Percentiles rank a stretch among this genome's conserved stretches.
Evolutionary conservation across 768 basidiomycete genomes (phyloP).

Genomic region (Scleroderma bovista): DNA sequence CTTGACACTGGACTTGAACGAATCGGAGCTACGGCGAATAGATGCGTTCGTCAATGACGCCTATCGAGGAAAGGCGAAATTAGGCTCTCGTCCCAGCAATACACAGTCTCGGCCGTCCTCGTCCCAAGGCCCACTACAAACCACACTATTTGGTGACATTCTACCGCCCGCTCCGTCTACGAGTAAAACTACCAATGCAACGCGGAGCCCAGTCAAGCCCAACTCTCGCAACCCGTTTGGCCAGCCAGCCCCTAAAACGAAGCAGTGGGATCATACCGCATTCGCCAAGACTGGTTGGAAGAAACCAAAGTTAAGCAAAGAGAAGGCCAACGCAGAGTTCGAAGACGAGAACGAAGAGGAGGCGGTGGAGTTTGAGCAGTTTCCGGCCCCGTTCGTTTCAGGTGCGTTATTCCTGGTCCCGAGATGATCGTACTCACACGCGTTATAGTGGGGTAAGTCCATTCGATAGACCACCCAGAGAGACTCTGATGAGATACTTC

Average conservation of each 20-base stretch:
- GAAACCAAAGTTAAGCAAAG: slow-evolving; percentile 44
- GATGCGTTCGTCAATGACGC: slow-evolving; percentile 48
- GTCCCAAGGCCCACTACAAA: slow-evolving; percentile 46
- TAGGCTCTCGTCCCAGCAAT: slow-evolving; percentile 36
- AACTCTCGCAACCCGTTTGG: slow-evolving; percentile 39
- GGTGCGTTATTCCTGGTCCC: slow-evolving; percentile 38
- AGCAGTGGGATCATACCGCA: slow-evolving; percentile 87
- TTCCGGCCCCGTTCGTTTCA: slow-evolving; percentile 72
- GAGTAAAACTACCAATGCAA: slow-evolving; percentile 20
- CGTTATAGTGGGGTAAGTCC: slow-evolving; percentile 49
- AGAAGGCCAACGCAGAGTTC: slow-evolving; percentile 39
- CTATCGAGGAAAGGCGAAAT: slow-evolving; percentile 35
- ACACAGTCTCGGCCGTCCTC: slow-evolving; percentile 15
- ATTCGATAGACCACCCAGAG: not conserved
- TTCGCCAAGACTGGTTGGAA: slow-evolving; percentile 79
- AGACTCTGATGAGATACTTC: slow-evolving; percentile 4
- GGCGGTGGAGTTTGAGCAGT: slow-evolving; percentile 70
- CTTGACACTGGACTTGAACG: slow-evolving; percentile 52
- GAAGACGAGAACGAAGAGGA: slow-evolving; percentile 57
- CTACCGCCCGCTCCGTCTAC: slow-evolving; percentile 30
- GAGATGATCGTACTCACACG: slow-evolving; percentile 8
- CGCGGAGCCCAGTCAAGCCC: slow-evolving; percentile 39
- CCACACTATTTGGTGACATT: slow-evolving; percentile 63
- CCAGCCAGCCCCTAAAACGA: slow-evolving; percentile 58
- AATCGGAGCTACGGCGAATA: slow-evolving; percentile 45